Conservation (phyloP, 2,329 filamentous ascomycete species). For the Xylariaceae sp. region DNA sequence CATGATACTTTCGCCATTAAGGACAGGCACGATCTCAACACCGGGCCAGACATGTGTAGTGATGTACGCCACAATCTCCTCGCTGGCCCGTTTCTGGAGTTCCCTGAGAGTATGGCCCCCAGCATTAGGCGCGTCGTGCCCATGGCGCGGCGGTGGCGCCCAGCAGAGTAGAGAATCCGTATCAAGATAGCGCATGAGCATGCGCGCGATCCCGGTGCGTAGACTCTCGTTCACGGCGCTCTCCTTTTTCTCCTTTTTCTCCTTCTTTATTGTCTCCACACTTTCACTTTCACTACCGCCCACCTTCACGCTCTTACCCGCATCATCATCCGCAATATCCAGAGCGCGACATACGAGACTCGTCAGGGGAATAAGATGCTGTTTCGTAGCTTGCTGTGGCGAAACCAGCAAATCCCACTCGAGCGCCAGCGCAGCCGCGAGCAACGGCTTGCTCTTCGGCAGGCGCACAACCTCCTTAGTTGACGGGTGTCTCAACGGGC, state of each 20-base stretch:
- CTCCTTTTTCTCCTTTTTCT: not conserved
- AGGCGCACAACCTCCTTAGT: conserved; percentile 75
- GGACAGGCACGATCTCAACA: conserved; percentile 76
- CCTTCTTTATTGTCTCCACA: not conserved
- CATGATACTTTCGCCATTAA: conserved; percentile 79
- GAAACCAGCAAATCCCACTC: conserved; percentile 92
- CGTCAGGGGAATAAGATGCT: conserved; percentile 89
- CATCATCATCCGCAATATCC: conserved; percentile 78
- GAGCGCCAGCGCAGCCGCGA: conserved; percentile 84
- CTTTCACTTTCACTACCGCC: not conserved
- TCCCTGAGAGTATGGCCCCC: conserved; percentile 68
- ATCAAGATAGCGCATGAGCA: conserved; percentile 83
- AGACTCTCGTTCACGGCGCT: conserved; percentile 50
- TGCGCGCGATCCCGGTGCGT: conserved; percentile 68
- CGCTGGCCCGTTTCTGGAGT: conserved; percentile 72
- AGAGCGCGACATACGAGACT: conserved; percentile 82
- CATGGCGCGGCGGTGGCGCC: conserved; percentile 63
- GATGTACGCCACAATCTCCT: conserved; percentile 75
- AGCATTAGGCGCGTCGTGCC: conserved; percentile 50
- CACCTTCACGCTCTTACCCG: conserved; percentile 46
- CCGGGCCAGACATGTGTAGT: conserved; percentile 82
- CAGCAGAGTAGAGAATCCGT: conserved; percentile 95
- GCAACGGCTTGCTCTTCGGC: conserved; percentile 76
- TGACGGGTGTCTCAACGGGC: conserved; percentile 78
- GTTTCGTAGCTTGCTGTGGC: conserved; percentile 81